Evolutionary conservation across 257 asterid genomes (phyloP), one percentile per base, ranked within the genome.

Genomic region (Scutellaria galericulata): DNA sequence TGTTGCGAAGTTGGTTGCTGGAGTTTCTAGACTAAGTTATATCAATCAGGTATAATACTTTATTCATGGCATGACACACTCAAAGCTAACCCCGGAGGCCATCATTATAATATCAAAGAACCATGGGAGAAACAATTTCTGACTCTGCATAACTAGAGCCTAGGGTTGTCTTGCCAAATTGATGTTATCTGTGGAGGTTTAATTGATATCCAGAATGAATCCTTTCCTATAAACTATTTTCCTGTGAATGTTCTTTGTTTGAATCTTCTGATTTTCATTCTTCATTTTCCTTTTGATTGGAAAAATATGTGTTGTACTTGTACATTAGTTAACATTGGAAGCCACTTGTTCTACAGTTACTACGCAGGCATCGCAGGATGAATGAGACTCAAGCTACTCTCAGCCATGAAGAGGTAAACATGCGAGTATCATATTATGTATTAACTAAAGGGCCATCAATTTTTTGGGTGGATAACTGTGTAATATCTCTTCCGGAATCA

Each of bases 341-440:
- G 39, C 20, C 24, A 42, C 57, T 64, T 76, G 51, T 71, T 84
- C 62, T 82, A 57, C 86, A 93, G 98, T 77, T 93, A 79, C 81
- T 93, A 48, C 93, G 98, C 77, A 88, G 97, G 84, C 97, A 86
- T 72, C 96, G 97, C 80, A 88, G 97, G 82, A 80, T 82, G 80
- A 88, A 86, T 85, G 84, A 74, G 77, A 83, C 79, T 75, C 90
- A 86, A 79, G 84, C 85, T 64, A 78, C 85, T 14, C 85, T 89
- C 77, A 83, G 90, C 84, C 80, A 85, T 70, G 97, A 88, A 18
- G 96, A 93, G 98, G 98, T 93, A 85, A 46, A 42, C 56, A 13
- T 75, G 76, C 74, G 37, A 59, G 45, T 53, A 22, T 69, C 72
- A 27, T 75, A 41, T 66, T 11, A 55, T 50, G 27, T 54, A 66